Evolutionary conservation across 441 rosid genomes (phyloP).

Genomic region (Corymbia calophylla): DNA sequence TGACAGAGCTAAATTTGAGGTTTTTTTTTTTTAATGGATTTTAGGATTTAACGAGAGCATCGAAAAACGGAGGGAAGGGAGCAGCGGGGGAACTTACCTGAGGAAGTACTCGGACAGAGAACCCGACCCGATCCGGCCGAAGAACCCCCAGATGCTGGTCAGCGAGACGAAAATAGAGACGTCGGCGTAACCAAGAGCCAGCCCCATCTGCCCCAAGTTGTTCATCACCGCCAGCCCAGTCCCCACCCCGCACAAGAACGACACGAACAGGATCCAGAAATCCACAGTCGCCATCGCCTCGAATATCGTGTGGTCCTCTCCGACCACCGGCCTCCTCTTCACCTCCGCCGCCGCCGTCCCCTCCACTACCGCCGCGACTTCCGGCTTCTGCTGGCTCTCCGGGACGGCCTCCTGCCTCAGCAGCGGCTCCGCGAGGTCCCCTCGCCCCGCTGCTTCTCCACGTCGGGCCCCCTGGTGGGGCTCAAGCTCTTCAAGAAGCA

Average conservation of each 20-base stretch:
- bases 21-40: neutral
- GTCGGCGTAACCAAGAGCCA: constrained; percentile 35
- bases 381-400: neutral
- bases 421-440: constrained; percentile 22
- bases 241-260: constrained; percentile 38
- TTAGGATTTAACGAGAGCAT: neutral
- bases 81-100: constrained; percentile 10
- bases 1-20: neutral
- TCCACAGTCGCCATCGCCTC: constrained; percentile 15
- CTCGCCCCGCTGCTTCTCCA: constrained; percentile 22
- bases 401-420: constrained; percentile 6
- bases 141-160: constrained; percentile 48
- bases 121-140: constrained; percentile 41
- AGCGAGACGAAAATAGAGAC: constrained; percentile 39
- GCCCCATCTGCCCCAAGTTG: constrained; percentile 45
- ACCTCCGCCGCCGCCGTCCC: neutral
- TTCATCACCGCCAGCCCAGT: constrained; percentile 45
- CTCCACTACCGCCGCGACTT: neutral
- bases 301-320: constrained; percentile 24
- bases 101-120: constrained; percentile 32
- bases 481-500: constrained; percentile 20
- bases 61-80: neutral
- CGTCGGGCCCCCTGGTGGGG: neutral
- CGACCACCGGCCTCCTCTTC: constrained; percentile 10
- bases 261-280: constrained; percentile 26